Percentiles rank a stretch among this genome's conserved stretches.
phyloP scores from a whole-genome alignment of 306 rosid genomes.

The Sicyos edulis region DNA sequence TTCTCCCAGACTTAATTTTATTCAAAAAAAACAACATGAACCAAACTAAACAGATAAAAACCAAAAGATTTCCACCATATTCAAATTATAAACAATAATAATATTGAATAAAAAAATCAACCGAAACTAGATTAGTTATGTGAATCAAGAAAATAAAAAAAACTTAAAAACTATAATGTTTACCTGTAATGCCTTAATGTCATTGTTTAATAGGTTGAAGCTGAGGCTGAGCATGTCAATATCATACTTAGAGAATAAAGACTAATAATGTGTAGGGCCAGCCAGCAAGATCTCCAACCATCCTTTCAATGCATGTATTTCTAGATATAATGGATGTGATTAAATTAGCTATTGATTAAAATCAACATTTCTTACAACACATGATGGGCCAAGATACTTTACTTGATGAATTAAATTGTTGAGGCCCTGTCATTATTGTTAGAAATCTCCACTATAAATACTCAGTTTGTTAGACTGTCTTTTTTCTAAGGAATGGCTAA shows the following conservation, averaged over 20 bases:
- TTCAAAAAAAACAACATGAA: too few species aligned
- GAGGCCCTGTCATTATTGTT: slow-evolving; percentile 1
- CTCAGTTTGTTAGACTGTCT: neutral
- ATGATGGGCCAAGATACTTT: slow-evolving; percentile 3
- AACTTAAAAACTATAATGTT: too few species aligned
- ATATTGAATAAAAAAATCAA: too few species aligned
- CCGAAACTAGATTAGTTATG: neutral
- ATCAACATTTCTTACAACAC: neutral
- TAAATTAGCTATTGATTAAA: slow-evolving; percentile 10
- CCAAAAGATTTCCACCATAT: neutral
- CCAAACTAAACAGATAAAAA: neutral
- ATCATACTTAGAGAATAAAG: neutral
- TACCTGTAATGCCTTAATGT: neutral
- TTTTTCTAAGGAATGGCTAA: neutral
- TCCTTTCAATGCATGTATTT: neutral
- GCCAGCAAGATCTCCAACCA: slow-evolving; percentile 6
- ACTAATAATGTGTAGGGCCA: slow-evolving; percentile 7
- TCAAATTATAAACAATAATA: neutral
- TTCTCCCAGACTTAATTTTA: too few species aligned
- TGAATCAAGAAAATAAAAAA: neutral
- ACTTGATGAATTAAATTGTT: neutral
- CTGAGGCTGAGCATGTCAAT: neutral
- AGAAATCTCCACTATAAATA: slow-evolving; percentile 1
- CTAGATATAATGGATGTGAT: slow-evolving; percentile 6
- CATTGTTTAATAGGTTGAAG: slow-evolving; percentile 4